Percentiles rank a stretch among this genome's conserved stretches.
Evolutionary conservation across 176 grass and related monocot species (phyloP).

Genomic region (Zoysia japonica): DNA sequence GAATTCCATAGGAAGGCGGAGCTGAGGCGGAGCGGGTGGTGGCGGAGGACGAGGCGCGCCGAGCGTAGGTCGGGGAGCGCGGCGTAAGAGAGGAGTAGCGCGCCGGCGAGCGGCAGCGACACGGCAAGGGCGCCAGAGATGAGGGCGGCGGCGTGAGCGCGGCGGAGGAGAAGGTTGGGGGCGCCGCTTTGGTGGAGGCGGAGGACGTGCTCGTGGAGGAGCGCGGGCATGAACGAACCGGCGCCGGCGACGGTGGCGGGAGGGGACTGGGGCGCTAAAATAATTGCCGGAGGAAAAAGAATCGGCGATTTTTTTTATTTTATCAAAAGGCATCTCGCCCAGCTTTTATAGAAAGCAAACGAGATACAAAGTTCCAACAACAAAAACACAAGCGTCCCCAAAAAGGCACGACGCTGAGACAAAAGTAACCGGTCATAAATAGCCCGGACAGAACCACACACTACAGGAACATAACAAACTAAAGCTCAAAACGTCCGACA

Average conservation of each 20-base stretch:
- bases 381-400: no score
- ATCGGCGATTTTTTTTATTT: not conserved
- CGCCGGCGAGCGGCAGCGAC: conserved; percentile 49
- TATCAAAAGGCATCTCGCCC: no score
- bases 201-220: conserved; percentile 53
- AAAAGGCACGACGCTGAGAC: no score
- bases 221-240: not conserved
- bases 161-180: conserved; percentile 17
- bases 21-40: conserved; percentile 42
- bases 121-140: conserved; percentile 45
- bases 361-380: no score
- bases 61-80: conserved; percentile 45
- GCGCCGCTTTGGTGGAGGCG: conserved; percentile 44
- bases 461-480: no score
- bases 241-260: not conserved
- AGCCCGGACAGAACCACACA: no score
- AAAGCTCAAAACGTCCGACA: no score
- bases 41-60: conserved; percentile 47
- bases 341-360: no score
- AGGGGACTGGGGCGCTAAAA: not conserved
- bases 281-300: not conserved
- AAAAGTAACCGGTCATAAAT: no score
- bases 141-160: conserved; percentile 49
- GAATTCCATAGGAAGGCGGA: conserved; percentile 85
- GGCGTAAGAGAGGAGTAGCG: conserved; percentile 68